phyloP scores from a whole-genome alignment of 768 basidiomycete genomes.

The Candolleomyces eurysporus region DNA sequence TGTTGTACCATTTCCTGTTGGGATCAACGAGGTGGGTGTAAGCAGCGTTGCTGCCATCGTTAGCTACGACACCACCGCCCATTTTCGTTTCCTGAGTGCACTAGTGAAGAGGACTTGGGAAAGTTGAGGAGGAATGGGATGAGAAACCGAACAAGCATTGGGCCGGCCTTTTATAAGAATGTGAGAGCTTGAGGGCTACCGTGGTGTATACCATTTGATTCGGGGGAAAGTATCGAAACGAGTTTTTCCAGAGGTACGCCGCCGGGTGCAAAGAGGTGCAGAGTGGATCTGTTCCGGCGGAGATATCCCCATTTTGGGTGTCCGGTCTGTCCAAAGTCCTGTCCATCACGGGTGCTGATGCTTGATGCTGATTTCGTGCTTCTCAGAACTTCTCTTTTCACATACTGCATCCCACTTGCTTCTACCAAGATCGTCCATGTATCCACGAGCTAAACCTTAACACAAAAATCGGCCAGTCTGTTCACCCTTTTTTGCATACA shows the following conservation, averaged over 20 bases:
- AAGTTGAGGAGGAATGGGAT: constrained; percentile 27
- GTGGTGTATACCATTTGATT: constrained; percentile 30
- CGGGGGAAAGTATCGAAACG: constrained; percentile 5
- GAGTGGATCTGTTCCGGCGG: background rate
- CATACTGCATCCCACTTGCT: too few species aligned
- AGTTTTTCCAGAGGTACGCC: constrained; percentile 47
- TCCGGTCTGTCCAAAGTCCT: background rate
- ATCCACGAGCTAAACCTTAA: too few species aligned
- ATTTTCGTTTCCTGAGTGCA: constrained; percentile 36
- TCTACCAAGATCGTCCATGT: too few species aligned
- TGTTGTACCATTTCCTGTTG: constrained; percentile 73
- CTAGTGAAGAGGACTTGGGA: constrained; percentile 20
- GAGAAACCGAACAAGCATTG: constrained; percentile 22
- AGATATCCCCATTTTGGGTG: background rate
- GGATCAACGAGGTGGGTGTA: constrained; percentile 50
- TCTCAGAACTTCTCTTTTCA: background rate
- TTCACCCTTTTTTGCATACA: background rate
- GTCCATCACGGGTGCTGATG: background rate
- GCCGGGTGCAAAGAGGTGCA: constrained; percentile 1
- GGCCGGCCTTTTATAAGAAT: constrained; percentile 31
- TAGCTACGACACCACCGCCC: constrained; percentile 51
- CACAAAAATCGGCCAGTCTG: too few species aligned
- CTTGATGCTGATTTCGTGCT: background rate
- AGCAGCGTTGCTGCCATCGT: constrained; percentile 28
- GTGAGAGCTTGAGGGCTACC: constrained; percentile 12